Evolutionary conservation across 2,329 filamentous ascomycete species (phyloP), one percentile per base, ranked within the genome.

Genomic region (Pseudogymnoascus sp.): DNA sequence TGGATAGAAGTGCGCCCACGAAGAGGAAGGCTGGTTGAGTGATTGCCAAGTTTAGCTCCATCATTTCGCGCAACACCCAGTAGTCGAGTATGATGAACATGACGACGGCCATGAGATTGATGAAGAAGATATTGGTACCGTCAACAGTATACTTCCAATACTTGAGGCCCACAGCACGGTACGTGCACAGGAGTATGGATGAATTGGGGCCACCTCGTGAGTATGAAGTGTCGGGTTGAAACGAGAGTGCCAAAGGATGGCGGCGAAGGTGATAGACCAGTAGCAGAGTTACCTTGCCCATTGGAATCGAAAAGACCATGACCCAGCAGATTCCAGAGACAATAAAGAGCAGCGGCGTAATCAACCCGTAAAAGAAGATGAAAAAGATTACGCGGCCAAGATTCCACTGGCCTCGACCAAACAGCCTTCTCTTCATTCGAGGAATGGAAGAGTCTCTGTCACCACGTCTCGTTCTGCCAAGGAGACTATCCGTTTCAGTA

Each of bases 61-160:
- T 76, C 3, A 85, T 76, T 15, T 86, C 79, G 35, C 87, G 83
- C 26, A 99, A 80, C 23, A 99, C 81, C 65, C 87, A 87, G 82
- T 93, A 97, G 79, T 99, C 95, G 68, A 96, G 85, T 66, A 99
- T 96, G 71, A 93, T 90, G 72, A 99, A 97, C 23, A 90, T 79
- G n/a, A 99, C 95, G 17, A 99, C 85, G 11, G 86, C 89, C 78
- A 97, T 91, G 64, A 99, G 83, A 74, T 99, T 99, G 80, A 99
- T 97, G 68, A 99, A 85, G 78, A 99, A 97, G 73, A 99, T 96
- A 77, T 99, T 99, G 65, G 95, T 99, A 63, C 95, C 96, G 73
- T 99, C 95, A 64, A 99, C 82, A 3, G 95, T 99, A 77, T 99
- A 99, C 77, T 99, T 99, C 93, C 96, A 99, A 79, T 99, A 99